Percentiles rank a stretch among this genome's conserved stretches.
Evolutionary conservation across 75 land plant species (phyloP).

Genomic region (Pinus tabuliformis): DNA sequence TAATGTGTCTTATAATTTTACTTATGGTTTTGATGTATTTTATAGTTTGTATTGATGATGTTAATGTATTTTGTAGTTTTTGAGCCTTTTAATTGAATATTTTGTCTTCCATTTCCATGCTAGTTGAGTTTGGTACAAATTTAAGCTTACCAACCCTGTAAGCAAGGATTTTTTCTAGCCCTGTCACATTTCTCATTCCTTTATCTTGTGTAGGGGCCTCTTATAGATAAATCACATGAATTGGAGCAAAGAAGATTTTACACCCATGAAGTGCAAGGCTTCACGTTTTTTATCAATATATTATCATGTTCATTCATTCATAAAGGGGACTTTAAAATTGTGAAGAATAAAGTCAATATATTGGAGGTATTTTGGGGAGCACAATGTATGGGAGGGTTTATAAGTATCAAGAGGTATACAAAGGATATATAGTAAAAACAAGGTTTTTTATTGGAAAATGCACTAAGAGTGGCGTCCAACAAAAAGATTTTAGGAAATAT

Average conservation of each 20-base stretch:
- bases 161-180: background rate
- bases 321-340: no score
- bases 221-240: conserved; percentile 3
- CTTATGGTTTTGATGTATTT: no score
- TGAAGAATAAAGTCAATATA: no score
- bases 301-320: no score
- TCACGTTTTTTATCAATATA: no score
- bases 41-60: background rate
- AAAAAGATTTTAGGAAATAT: no score
- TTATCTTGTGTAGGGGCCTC: background rate
- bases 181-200: conserved; percentile 5
- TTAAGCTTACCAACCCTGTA: background rate
- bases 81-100: conserved; percentile 1
- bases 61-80: background rate
- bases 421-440: no score
- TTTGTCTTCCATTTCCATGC: background rate
- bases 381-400: no score
- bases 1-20: background rate
- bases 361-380: no score
- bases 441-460: no score
- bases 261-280: background rate
- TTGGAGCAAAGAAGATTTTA: background rate
- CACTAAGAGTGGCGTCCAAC: no score
- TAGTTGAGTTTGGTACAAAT: background rate
- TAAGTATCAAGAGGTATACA: no score